These are phyloP conservation scores for Nakaseomyces glabratus DNA, from an alignment of 1,139 yeast species.

Conservation along the genomic window DNA sequence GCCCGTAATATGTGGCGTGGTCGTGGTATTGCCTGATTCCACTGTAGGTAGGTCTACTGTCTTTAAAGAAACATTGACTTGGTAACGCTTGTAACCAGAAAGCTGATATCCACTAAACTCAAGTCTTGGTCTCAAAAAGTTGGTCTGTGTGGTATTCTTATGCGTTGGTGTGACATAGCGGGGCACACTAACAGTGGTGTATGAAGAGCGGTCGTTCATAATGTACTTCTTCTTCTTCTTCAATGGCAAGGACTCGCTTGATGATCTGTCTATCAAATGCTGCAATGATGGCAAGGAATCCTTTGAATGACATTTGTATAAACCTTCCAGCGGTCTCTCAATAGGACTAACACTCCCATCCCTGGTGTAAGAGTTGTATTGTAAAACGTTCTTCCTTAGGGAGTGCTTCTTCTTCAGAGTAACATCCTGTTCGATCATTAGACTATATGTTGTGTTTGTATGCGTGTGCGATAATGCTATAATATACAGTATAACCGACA, in stretches of 20 bases:
- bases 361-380: not conserved
- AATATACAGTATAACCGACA: too few relatives aligned
- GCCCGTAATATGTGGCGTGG: conserved; percentile 49
- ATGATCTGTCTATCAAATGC: conserved; percentile 10
- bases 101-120: conserved; percentile 29
- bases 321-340: conserved; percentile 9
- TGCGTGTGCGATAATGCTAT: too few relatives aligned
- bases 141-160: conserved; percentile 11
- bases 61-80: conserved; percentile 25
- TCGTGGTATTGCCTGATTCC: conserved; percentile 9
- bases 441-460: not conserved
- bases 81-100: conserved; percentile 30
- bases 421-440: conserved; percentile 6
- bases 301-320: conserved; percentile 12
- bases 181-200: not conserved
- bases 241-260: conserved; percentile 4
- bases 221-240: conserved; percentile 10
- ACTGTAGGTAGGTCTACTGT: conserved; percentile 23
- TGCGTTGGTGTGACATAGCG: not conserved
- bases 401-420: conserved; percentile 2
- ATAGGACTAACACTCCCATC: not conserved
- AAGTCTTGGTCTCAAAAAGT: conserved; percentile 23
- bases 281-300: conserved; percentile 21
- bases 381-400: conserved; percentile 1
- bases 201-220: conserved; percentile 9